These are phyloP conservation scores for Geotrichum citri-aurantii DNA, from an alignment of 1,139 yeast genomes.

Conservation along the genomic window DNA sequence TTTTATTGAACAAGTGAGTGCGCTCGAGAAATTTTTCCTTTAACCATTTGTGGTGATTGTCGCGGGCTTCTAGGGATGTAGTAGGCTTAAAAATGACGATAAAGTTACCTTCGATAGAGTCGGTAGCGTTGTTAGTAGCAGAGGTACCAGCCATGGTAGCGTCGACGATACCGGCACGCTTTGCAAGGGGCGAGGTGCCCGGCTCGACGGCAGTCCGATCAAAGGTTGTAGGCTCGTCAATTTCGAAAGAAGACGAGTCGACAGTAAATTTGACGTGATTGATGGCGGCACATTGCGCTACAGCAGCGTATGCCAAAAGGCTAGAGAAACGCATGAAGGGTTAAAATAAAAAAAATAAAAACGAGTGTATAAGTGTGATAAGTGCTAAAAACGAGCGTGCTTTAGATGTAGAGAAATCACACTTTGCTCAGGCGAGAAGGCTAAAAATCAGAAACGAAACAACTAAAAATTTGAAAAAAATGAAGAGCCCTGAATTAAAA, in stretches of 20 bases:
- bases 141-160: not conserved
- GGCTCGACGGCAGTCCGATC: not conserved
- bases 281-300: not conserved
- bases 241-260: not conserved
- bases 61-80: slow-evolving; percentile 13
- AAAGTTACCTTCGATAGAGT: not conserved
- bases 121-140: not conserved
- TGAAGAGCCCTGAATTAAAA: not conserved
- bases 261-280: not conserved
- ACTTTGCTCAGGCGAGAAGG: not conserved
- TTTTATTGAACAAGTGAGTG: slow-evolving; percentile 1
- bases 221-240: not conserved
- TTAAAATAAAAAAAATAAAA: not conserved
- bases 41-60: slow-evolving; percentile 21
- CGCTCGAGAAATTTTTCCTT: not conserved
- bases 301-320: not conserved
- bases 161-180: not conserved
- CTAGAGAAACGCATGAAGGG: not conserved
- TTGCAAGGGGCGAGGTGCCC: not conserved
- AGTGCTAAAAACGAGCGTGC: not conserved
- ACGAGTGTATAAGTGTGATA: not conserved
- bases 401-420: not conserved
- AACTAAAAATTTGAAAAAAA: too few species aligned
- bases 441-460: not conserved
- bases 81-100: slow-evolving; percentile 13